A percentile compares a stretch with the other conserved stretches of the same genome.
Evolutionary conservation across 2,329 filamentous ascomycete species (phyloP).

Genomic region (Colletotrichum zoysiae): DNA sequence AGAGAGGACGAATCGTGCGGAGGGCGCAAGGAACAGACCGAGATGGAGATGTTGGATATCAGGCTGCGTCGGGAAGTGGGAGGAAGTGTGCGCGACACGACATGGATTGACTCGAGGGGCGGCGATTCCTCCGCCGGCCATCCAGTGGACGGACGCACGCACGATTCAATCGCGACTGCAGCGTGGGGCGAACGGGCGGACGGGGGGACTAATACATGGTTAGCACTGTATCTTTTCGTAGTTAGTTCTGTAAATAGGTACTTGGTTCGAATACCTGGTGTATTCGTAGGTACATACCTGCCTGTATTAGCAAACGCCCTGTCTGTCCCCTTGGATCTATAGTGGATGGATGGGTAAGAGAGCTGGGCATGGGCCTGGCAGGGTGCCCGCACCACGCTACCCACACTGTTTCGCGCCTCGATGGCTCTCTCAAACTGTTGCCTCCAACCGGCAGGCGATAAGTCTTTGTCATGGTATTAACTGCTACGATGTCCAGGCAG

Average conservation of each 20-base stretch:
- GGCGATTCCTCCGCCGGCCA: slow-evolving; percentile 18
- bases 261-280: too few relatives aligned
- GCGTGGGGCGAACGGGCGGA: background rate
- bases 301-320: background rate
- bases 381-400: background rate
- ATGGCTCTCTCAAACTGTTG: background rate
- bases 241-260: too few relatives aligned
- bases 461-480: background rate
- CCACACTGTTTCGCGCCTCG: background rate
- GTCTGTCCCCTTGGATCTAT: background rate
- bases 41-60: background rate
- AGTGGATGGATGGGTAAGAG: background rate
- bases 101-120: slow-evolving; percentile 6
- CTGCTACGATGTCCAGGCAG: too few relatives aligned
- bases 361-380: background rate
- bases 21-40: background rate
- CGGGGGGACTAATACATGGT: background rate
- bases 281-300: too few relatives aligned
- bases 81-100: slow-evolving; percentile 7
- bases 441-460: background rate
- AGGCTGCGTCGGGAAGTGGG: background rate
- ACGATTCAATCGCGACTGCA: slow-evolving; percentile 6
- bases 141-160: background rate
- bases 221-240: too few relatives aligned
- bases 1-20: background rate